Evolutionary conservation across 176 grass and related monocot genomes (phyloP), one percentile per base, ranked within the genome.

Genomic region (Juncus inflexus): DNA sequence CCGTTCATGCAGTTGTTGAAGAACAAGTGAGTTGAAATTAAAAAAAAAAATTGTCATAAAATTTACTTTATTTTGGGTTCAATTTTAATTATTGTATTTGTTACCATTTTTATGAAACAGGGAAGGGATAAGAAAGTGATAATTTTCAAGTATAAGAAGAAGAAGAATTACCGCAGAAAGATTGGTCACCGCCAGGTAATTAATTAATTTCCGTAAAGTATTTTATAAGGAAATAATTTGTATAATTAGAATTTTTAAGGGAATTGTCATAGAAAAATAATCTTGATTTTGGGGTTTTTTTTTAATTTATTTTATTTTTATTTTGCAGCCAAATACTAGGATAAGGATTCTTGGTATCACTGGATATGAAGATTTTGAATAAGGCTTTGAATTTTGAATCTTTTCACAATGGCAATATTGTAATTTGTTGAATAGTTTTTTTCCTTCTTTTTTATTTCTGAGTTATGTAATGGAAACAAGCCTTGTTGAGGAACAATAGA

Each of bases 151-250:
- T 92, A 52, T 78, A 97, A 92, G 83, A 83, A 62, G 79, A 96
- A 96, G 85, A 97, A 97, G 88, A 97, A 97, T 61, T 92, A 97
- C 78, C 77, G 87, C 55, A 81, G 88, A 66, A 99, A 69, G 61
- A 80, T 75, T 66, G 94, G 88, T 60, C 94, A 99, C 61, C 81
- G 85, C 73, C 88, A 97, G 88, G 85, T 99, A 86, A 53, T 35
- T 49, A 6, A 14, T 54, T 77, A 58, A 1, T 52, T 16, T 7
- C 37, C 37, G 1, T 37, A 50, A 58, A 67, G 60, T 47, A 9
- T 47, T 47, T 47, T 47, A 6, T 47, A 47, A 47, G 43, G 0
- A 47, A 6, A 6, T 47, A 47, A 9, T 47, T 47, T 47, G 43
- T 28, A 28, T 28, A 28, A 1, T 28, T 28, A 28, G 19, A 28